Evolutionary conservation across 768 basidiomycete species (phyloP).

Genomic region (Pleurotus tuber-regium): DNA sequence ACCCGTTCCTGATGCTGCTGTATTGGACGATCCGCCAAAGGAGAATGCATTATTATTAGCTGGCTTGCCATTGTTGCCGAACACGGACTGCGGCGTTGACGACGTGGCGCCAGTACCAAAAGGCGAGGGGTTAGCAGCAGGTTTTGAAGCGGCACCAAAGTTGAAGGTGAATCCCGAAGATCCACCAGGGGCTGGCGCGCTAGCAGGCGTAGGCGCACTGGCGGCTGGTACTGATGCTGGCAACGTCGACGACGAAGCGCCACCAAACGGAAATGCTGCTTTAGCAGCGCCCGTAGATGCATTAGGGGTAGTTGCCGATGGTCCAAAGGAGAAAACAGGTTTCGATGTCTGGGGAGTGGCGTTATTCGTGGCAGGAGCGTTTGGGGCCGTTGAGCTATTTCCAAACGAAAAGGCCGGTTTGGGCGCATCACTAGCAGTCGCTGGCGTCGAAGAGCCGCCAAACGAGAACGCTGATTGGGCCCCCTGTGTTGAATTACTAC

Average conservation of each 20-base stretch:
- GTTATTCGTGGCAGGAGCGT: too few species aligned
- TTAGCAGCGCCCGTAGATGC: too few species aligned
- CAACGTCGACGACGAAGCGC: too few species aligned
- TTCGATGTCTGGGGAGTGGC: not conserved
- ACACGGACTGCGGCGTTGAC: conserved; percentile 9
- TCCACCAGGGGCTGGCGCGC: conserved; percentile 1
- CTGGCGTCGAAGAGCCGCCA: not conserved
- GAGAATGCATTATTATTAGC: not conserved
- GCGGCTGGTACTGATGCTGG: too few species aligned
- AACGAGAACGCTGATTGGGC: not conserved
- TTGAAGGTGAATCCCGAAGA: conserved; percentile 14
- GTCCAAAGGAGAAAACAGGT: not conserved
- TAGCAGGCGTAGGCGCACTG: too few species aligned
- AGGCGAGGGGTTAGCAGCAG: conserved; percentile 26
- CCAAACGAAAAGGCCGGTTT: not conserved
- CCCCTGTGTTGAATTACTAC: not conserved
- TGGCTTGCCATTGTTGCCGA: conserved; percentile 10
- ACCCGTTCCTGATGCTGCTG: conserved; percentile 13
- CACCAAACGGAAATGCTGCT: too few species aligned
- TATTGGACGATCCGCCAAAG: conserved; percentile 8
- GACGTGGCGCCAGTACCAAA: conserved; percentile 19
- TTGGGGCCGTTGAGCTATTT: not conserved
- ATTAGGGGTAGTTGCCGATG: not conserved
- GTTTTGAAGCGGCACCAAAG: conserved; percentile 17
- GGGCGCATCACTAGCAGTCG: too few species aligned